A percentile compares a stretch with the other conserved stretches of the same genome.
phyloP scores from a whole-genome alignment of 257 asterid species.

The Nicotiana tabacum region DNA sequence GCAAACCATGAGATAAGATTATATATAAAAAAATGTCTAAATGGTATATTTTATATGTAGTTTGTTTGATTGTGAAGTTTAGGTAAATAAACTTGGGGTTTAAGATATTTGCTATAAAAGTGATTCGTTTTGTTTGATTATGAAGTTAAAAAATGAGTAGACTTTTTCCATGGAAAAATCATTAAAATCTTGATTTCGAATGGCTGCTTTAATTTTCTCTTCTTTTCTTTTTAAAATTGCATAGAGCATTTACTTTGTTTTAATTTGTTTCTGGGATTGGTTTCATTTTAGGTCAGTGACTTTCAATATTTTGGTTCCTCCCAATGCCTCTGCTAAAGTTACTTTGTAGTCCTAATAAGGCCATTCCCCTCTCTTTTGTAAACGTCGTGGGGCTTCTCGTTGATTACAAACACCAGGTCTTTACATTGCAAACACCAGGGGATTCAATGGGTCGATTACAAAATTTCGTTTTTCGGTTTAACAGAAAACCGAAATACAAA shows the following conservation, averaged over 20 bases:
- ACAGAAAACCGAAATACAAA: too few species aligned
- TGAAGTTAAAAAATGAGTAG: not conserved
- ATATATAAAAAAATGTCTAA: too few species aligned
- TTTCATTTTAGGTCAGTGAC: not conserved
- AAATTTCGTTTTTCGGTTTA: too few species aligned
- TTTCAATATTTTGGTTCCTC: constrained; percentile 32
- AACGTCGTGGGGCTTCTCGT: constrained; percentile 67
- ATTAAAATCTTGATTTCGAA: not conserved
- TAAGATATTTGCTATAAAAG: not conserved
- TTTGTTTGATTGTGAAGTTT: too few species aligned
- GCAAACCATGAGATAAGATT: not conserved
- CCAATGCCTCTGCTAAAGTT: constrained; percentile 60
- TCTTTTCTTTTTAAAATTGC: too few species aligned
- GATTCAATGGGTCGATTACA: too few species aligned
- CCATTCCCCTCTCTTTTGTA: constrained; percentile 75
- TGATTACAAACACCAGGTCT: constrained; percentile 77
- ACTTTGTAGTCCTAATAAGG: constrained; percentile 33
- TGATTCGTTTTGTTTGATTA: too few species aligned
- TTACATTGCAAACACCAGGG: too few species aligned
- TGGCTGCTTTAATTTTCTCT: too few species aligned
- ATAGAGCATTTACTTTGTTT: not conserved
- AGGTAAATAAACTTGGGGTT: not conserved
- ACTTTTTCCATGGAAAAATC: not conserved
- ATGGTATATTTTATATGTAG: too few species aligned
- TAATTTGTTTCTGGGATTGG: not conserved